Conservation (phyloP, 768 basidiomycete genomes). For the Podaxis mareebaensis region DNA sequence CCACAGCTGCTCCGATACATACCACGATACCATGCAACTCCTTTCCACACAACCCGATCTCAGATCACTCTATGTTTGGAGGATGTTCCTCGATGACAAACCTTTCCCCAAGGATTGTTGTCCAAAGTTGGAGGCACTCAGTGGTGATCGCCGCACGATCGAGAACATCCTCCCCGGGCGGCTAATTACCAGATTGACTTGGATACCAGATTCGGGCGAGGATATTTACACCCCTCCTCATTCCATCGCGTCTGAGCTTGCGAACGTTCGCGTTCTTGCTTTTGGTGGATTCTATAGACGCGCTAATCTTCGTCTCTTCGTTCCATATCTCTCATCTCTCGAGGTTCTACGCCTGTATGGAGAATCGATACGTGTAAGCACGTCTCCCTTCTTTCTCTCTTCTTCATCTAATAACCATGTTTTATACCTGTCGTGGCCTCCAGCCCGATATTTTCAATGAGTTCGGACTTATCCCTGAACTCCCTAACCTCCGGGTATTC, state of each 20-base stretch:
- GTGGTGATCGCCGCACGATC: conserved; percentile 2
- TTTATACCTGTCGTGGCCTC: neutral
- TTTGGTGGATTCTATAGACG: conserved; percentile 6
- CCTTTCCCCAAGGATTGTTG: neutral
- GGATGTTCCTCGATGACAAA: neutral
- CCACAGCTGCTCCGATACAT: neutral
- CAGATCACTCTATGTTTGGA: conserved; percentile 1
- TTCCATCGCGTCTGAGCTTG: neutral
- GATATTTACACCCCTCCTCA: neutral
- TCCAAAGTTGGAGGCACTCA: neutral
- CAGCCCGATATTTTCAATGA: neutral
- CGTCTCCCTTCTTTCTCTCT: neutral
- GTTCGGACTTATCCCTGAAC: neutral
- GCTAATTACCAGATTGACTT: neutral
- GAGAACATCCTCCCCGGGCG: conserved; percentile 4
- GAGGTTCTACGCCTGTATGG: conserved; percentile 2
- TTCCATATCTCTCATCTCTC: neutral
- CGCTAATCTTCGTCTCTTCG: neutral
- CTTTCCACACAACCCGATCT: neutral
- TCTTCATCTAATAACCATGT: neutral
- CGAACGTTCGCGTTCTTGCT: neutral
- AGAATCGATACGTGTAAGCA: neutral
- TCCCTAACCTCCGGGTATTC: neutral
- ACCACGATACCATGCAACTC: neutral
- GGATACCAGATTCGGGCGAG: conserved; percentile 4